Conservation (phyloP, 176 grass and related monocot species). For the Ananas comosus region DNA sequence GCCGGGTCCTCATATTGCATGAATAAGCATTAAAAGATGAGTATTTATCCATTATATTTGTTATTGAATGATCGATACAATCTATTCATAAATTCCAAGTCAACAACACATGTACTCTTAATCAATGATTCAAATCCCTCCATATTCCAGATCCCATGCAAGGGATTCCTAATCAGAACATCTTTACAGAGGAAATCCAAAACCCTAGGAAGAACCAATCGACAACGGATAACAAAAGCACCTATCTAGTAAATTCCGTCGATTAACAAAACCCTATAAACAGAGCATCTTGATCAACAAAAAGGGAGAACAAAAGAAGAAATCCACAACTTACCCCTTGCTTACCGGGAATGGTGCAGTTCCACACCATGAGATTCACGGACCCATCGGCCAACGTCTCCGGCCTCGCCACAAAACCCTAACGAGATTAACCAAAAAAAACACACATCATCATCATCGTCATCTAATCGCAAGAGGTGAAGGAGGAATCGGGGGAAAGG, state of each 20-base stretch:
- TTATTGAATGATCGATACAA: no score
- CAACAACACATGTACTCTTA: no score
- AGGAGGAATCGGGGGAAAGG: not conserved
- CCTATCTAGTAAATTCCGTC: not conserved
- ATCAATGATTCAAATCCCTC: no score
- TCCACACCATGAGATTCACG: slow-evolving; percentile 77
- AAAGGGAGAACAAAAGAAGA: not conserved
- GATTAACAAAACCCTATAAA: not conserved
- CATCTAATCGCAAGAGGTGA: not conserved
- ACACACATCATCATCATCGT: not conserved
- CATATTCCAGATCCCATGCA: no score
- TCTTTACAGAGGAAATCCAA: no score
- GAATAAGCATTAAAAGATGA: no score
- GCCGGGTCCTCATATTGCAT: no score
- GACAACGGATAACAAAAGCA: no score
- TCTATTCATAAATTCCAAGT: no score
- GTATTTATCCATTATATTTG: no score
- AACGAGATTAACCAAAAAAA: slow-evolving; percentile 9
- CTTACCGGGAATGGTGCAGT: slow-evolving; percentile 70
- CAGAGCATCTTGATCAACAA: not conserved
- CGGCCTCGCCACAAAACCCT: slow-evolving; percentile 91
- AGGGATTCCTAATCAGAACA: no score
- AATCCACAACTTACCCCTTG: slow-evolving; percentile 41
- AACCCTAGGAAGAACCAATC: no score
- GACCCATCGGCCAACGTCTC: slow-evolving; percentile 71